A percentile compares a stretch with the other conserved stretches of the same genome.
Conservation (phyloP, 2,329 filamentous ascomycete species). For the Hypoxylon sp. region DNA sequence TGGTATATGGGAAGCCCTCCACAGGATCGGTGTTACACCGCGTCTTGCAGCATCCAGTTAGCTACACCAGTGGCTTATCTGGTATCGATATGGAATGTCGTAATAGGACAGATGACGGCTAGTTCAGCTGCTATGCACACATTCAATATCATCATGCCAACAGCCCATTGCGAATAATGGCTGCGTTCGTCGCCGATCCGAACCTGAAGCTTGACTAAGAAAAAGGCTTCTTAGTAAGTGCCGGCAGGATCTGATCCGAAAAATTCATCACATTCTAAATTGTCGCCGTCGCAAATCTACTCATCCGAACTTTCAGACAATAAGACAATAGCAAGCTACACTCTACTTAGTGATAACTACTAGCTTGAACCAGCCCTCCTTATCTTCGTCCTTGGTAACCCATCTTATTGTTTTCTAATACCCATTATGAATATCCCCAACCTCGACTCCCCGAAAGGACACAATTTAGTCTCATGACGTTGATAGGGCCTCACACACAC, state of each 20-base stretch:
- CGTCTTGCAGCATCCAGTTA: slow-evolving; percentile 21
- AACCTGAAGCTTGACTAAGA: slow-evolving; percentile 2
- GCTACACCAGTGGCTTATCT: slow-evolving; percentile 2
- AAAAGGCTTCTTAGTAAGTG: not conserved
- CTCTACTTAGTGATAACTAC: not conserved
- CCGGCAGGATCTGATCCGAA: slow-evolving; percentile 12
- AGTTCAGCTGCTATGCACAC: not conserved
- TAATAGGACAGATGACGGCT: slow-evolving; percentile 3
- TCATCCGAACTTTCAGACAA: not conserved
- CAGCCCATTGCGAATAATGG: slow-evolving; percentile 3
- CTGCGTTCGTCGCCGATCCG: not conserved
- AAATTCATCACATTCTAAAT: not conserved
- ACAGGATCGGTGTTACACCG: slow-evolving; percentile 32
- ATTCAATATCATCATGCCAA: not conserved
- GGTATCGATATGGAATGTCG: not conserved
- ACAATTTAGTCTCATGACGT: not conserved
- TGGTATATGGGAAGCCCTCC: slow-evolving; percentile 14
- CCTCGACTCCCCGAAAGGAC: not conserved
- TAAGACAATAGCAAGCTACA: not conserved
- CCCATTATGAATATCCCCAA: not conserved
- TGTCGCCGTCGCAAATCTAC: not conserved
- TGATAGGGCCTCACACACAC: not conserved
- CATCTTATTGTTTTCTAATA: not conserved
- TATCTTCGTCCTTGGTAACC: not conserved
- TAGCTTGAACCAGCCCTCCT: too few relatives aligned